Conservation (phyloP, 2,329 filamentous ascomycete species). For the Aurifilum marmelostoma region DNA sequence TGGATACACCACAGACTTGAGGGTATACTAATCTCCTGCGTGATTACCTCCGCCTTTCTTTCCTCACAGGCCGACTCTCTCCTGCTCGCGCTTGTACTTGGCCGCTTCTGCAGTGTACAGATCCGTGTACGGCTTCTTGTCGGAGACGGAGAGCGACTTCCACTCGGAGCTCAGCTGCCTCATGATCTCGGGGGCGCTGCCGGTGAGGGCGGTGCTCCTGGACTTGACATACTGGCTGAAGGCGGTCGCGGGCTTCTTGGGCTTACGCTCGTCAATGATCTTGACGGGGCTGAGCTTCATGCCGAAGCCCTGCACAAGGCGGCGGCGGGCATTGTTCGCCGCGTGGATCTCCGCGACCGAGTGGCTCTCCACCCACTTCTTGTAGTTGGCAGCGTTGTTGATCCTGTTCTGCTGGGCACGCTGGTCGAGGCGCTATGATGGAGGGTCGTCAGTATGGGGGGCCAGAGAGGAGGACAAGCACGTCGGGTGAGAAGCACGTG, state of each 20-base stretch:
- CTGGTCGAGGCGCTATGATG: conserved; percentile 43
- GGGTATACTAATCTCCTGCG: background rate
- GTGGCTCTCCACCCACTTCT: conserved; percentile 53
- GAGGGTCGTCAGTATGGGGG: background rate
- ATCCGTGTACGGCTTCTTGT: conserved; percentile 44
- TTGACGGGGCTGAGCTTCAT: conserved; percentile 30
- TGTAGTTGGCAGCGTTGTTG: conserved; percentile 44
- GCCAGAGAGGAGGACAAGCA: background rate
- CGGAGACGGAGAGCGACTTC: conserved; percentile 45
- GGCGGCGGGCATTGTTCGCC: conserved; percentile 53
- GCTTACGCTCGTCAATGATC: conserved; percentile 53
- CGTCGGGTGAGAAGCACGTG: background rate
- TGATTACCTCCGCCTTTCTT: background rate
- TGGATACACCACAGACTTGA: background rate
- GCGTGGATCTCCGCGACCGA: conserved; percentile 44
- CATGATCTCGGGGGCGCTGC: conserved; percentile 27
- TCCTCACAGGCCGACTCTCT: conserved; percentile 1
- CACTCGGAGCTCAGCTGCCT: conserved; percentile 43
- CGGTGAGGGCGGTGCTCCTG: conserved; percentile 40
- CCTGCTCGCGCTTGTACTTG: conserved; percentile 39
- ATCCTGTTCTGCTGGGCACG: conserved; percentile 44
- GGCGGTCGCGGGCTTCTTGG: conserved; percentile 40
- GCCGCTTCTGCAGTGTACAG: conserved; percentile 36
- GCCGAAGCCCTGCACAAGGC: conserved; percentile 43
- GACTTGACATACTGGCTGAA: conserved; percentile 45